phyloP scores from a whole-genome alignment of 768 basidiomycete species.

The Candolleomyces eurysporus region DNA sequence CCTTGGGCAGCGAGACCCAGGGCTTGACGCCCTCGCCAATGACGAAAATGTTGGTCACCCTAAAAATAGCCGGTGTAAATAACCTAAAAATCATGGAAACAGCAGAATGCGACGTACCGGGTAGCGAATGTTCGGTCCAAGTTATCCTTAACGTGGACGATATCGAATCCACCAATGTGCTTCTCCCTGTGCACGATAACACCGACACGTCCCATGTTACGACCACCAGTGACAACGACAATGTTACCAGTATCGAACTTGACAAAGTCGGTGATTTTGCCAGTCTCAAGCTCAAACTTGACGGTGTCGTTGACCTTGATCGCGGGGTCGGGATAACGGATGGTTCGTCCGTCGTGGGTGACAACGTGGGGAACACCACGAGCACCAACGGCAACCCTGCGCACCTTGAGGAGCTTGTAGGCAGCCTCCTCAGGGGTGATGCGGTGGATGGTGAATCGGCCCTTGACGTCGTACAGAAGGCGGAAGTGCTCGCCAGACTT shows the following conservation, averaged over 20 bases:
- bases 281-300: slow-evolving; percentile 93
- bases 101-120: slow-evolving; percentile 57
- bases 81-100: not conserved
- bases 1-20: slow-evolving; percentile 95
- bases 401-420: slow-evolving; percentile 96
- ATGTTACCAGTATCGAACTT: slow-evolving; percentile 98
- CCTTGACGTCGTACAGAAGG: slow-evolving; percentile 98
- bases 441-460: slow-evolving; percentile 99
- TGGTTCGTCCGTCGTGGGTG: slow-evolving; percentile 99
- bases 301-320: slow-evolving; percentile 97
- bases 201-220: slow-evolving; percentile 99
- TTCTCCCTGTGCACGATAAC: slow-evolving; percentile 96
- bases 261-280: slow-evolving; percentile 89
- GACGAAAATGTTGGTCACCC: slow-evolving; percentile 96
- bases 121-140: slow-evolving; percentile 96
- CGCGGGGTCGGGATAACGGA: slow-evolving; percentile 96
- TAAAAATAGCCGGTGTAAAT: slow-evolving; percentile 26
- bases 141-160: slow-evolving; percentile 95
- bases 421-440: slow-evolving; percentile 96
- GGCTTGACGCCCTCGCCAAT: slow-evolving; percentile 95
- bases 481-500: slow-evolving; percentile 99
- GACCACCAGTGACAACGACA: slow-evolving; percentile 96
- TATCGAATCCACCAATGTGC: slow-evolving; percentile 98
- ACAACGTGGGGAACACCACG: slow-evolving; percentile 96
- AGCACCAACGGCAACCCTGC: slow-evolving; percentile 85